Base-by-base conservation (phyloP, 2,329 filamentous ascomycete genomes). In the Nemania sp. region DNA sequence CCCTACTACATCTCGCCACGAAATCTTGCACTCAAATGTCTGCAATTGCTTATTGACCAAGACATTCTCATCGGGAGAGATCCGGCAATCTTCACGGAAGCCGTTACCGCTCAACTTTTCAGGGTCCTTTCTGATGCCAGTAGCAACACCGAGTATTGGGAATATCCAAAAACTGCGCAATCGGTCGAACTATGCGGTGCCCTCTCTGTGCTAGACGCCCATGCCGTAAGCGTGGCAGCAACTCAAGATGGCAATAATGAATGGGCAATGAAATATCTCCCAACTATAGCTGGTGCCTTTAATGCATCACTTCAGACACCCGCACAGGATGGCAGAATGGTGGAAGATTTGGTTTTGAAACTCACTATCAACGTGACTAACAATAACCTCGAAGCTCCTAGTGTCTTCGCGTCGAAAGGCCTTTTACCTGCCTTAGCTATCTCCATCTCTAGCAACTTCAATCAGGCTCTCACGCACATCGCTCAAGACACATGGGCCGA, bases 351-450 rank as follows among this genome's bases (percentile, higher is more conserved):
- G 20, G 80, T 88, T 29, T 82, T 95, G 54, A 89, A 92, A 64
- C 85, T 98, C 3, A 90, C 93, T 41, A 86, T 97, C 70, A 97
- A 97, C 74, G 86, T 94, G 57, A 96, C 94, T 8, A 97, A 97
- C 81, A 93, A 93, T 73, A 92, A 92, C 69, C 81, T 87, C 0
- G 82, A 84, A 15, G 89, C 93, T 13, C 93, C 92, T 47, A 86
- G 88, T 32, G 82, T 88, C 2, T 93, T 97, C 74, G 86, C 91
- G 32, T 83, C 87, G n/a, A 84, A 85, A 58, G 82, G 83, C 8
- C 80, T 91, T 10, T 82, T 89, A 64, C 77, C 82, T 45, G 74
- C 79, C 66, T 77, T 90, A 15, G 83, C 84, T 1, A 76, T 79
- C 2, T 81, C 83, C 0, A 85, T 91, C 27, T 83, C 88, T 5